Evolutionary conservation across 495 filamentous ascomycete species (phyloP).

Genomic region (Lepidopterella palustris): DNA sequence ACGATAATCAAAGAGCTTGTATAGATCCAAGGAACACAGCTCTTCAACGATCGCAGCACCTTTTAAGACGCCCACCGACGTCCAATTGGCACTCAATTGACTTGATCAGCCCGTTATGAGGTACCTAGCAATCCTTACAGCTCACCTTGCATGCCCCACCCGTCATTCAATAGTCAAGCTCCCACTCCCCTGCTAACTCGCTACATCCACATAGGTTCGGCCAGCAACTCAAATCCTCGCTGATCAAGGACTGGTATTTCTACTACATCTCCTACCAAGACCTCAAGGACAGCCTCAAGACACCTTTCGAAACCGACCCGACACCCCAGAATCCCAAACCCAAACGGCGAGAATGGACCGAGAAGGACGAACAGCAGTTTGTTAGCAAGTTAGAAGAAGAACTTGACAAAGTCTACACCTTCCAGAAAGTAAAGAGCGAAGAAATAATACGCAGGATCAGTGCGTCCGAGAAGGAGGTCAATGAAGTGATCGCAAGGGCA

Average conservation of each 20-base stretch:
- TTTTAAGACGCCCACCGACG: not conserved
- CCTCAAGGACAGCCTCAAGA: conserved; percentile 81
- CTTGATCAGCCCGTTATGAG: conserved; percentile 18
- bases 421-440: conserved; percentile 90
- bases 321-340: conserved; percentile 45
- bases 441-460: conserved; percentile 89
- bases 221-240: conserved; percentile 84
- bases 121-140: conserved; percentile 12
- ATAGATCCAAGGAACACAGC: not conserved
- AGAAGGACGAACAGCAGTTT: conserved; percentile 87
- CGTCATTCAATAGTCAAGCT: conserved; percentile 3
- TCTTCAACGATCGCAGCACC: not conserved
- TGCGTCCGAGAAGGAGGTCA: conserved; percentile 79
- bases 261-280: conserved; percentile 97
- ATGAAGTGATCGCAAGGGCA: conserved; percentile 70
- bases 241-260: conserved; percentile 92
- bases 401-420: conserved; percentile 92
- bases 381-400: conserved; percentile 80
- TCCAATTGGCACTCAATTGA: conserved; percentile 6
- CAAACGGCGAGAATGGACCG: conserved; percentile 67
- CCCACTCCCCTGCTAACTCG: conserved; percentile 10
- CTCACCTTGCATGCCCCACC: not conserved
- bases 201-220: conserved; percentile 64
- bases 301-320: conserved; percentile 52
- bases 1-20: not conserved